Conservation (phyloP, 345 rosid genomes). For the Salix udensis region DNA sequence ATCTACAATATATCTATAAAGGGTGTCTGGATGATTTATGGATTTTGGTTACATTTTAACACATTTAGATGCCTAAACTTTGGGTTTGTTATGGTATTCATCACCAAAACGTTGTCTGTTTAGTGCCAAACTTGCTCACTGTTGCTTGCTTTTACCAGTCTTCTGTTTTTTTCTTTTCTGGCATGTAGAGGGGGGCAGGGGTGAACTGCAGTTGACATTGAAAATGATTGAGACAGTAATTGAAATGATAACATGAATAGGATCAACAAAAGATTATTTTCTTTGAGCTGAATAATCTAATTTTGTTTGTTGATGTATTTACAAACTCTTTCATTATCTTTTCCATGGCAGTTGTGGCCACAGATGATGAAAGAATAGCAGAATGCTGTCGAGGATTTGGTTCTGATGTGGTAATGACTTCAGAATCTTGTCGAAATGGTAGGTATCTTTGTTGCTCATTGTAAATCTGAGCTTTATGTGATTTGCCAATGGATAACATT, state of each 20-base stretch:
- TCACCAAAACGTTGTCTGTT: not conserved
- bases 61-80: not conserved
- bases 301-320: not conserved
- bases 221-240: not conserved
- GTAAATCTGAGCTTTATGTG: not conserved
- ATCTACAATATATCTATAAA: not conserved
- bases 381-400: constrained; percentile 94
- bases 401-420: constrained; percentile 94
- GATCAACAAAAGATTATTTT: not conserved
- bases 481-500: constrained; percentile 9
- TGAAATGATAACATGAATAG: not conserved
- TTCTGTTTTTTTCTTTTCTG: not conserved
- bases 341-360: constrained; percentile 71
- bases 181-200: no score
- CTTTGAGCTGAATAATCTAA: not conserved
- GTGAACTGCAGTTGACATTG: not conserved
- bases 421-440: constrained; percentile 93
- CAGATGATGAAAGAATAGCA: constrained; percentile 86
- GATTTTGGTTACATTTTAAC: not conserved
- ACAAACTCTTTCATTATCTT: not conserved
- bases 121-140: not conserved
- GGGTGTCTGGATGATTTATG: not conserved
- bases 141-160: not conserved
- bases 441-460: not conserved
- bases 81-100: not conserved